A percentile compares a stretch with the other conserved stretches of the same genome.
Evolutionary conservation across 257 asterid genomes (phyloP).

Genomic region (Scutellaria barbata): DNA sequence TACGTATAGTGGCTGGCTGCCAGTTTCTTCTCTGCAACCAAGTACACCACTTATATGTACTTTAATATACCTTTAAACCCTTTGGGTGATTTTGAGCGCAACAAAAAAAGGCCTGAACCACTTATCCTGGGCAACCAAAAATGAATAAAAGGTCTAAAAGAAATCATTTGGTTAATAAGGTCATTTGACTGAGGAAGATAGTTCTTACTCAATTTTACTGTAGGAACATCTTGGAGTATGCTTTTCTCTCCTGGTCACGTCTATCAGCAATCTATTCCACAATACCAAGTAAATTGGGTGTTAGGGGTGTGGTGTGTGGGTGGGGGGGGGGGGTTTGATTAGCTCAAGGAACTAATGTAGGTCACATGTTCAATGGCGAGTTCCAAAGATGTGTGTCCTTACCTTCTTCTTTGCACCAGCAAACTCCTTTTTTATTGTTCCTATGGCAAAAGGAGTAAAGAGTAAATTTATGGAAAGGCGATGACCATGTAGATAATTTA

Average conservation of each 20-base stretch:
- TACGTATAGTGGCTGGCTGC: constrained; percentile 33
- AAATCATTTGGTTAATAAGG: background rate
- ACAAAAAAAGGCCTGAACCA: constrained; percentile 42
- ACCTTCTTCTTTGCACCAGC: constrained; percentile 90
- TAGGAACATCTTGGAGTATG: constrained; percentile 79
- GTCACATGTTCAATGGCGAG: background rate
- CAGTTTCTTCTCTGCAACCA: constrained; percentile 37
- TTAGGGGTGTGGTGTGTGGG: background rate
- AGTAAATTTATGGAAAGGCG: constrained; percentile 24
- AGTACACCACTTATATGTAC: constrained; percentile 7
- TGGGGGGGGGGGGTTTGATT: background rate
- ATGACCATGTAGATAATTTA: background rate
- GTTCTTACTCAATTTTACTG: constrained; percentile 42
- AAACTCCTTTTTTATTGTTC: constrained; percentile 78
- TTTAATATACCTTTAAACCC: constrained; percentile 29
- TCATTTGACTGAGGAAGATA: background rate
- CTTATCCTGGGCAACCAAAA: constrained; percentile 19
- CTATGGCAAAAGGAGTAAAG: constrained; percentile 46
- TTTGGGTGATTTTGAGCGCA: constrained; percentile 35
- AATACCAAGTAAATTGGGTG: too few relatives aligned
- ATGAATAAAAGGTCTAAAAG: background rate
- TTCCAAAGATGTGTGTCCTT: constrained; percentile 1
- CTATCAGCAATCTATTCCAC: constrained; percentile 69
- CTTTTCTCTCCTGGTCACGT: constrained; percentile 74
- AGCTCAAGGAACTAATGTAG: constrained; percentile 25